Evolutionary conservation across 495 filamentous ascomycete species (phyloP).

Genomic region (Penicillium pulvis): DNA sequence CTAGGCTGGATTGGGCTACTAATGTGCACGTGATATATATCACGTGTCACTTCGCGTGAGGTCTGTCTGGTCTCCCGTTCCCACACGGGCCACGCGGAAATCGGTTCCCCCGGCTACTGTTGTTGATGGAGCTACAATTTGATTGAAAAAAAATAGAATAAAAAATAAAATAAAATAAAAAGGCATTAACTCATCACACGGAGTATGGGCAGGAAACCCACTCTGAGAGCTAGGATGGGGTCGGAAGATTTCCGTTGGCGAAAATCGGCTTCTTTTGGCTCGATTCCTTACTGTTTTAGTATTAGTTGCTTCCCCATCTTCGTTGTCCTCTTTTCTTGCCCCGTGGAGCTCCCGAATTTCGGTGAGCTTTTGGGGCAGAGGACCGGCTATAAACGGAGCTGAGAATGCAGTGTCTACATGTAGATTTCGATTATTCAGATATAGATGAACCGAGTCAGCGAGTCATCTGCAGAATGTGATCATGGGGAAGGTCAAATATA

Average conservation of each 20-base stretch:
- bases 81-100: no score
- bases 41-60: not conserved
- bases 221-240: slow-evolving; percentile 12
- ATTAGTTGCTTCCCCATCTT: not conserved
- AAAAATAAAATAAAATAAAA: not conserved
- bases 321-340: slow-evolving; percentile 9
- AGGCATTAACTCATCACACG: no score
- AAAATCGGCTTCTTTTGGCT: slow-evolving; percentile 1
- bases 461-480: slow-evolving; percentile 1
- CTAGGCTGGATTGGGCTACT: no score
- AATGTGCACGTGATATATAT: not conserved
- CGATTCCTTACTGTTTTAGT: not conserved
- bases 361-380: slow-evolving; percentile 31
- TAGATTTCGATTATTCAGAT: no score
- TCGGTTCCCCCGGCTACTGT: slow-evolving; percentile 18
- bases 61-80: no score
- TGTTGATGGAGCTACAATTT: not conserved
- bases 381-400: slow-evolving; percentile 18
- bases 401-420: not conserved
- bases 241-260: slow-evolving; percentile 11
- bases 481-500: not conserved
- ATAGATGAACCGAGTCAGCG: not conserved
- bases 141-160: not conserved
- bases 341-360: slow-evolving; percentile 21
- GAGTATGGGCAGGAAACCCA: not conserved